Conservation (phyloP, 768 basidiomycete genomes). For the Lepiota subincarnata region DNA sequence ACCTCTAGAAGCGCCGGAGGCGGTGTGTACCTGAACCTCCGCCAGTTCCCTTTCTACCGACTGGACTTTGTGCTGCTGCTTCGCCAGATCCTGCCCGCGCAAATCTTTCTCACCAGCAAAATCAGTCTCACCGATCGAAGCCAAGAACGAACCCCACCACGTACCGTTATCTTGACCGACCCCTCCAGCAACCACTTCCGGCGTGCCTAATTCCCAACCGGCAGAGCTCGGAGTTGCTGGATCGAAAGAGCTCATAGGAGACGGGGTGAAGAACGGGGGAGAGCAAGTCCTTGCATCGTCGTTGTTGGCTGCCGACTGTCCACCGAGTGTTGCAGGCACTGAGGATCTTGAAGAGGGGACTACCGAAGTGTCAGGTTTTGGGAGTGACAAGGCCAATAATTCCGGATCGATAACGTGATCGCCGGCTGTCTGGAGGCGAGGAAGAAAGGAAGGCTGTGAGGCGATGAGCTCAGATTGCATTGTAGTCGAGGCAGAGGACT, state of each 20-base stretch:
- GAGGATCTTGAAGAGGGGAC: neutral
- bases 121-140: neutral
- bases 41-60: conserved; percentile 11
- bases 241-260: conserved; percentile 28
- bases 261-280: conserved; percentile 25
- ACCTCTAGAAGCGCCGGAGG: conserved; percentile 14
- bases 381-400: conserved; percentile 25
- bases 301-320: neutral
- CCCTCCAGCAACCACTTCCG: conserved; percentile 24
- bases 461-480: too few relatives aligned
- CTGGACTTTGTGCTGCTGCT: conserved; percentile 18
- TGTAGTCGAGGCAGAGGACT: neutral
- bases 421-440: too few relatives aligned
- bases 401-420: conserved; percentile 29
- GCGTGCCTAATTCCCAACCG: conserved; percentile 29
- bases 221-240: conserved; percentile 35
- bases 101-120: conserved; percentile 7
- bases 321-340: neutral
- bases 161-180: conserved; percentile 17
- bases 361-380: neutral
- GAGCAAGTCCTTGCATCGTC: conserved; percentile 7
- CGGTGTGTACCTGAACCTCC: too few relatives aligned
- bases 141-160: conserved; percentile 17
- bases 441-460: too few relatives aligned
- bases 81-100: conserved; percentile 13